Evolutionary conservation across 2,329 filamentous ascomycete species (phyloP).

Genomic region (Chaetothyriales sp.): DNA sequence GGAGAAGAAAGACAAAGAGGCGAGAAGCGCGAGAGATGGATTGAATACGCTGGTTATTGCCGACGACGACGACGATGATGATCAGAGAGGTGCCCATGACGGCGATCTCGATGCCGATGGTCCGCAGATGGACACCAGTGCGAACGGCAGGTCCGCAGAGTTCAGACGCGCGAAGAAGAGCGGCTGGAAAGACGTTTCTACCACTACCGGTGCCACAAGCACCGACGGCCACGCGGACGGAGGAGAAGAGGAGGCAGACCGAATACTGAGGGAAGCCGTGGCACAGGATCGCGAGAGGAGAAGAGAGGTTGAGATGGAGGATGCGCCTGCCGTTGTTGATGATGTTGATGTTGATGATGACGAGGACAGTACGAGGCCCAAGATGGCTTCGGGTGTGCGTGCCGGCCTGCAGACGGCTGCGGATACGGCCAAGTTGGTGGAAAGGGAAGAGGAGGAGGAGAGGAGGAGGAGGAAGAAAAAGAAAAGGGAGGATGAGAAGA

Average conservation of each 20-base stretch:
- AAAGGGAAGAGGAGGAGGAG: slow-evolving; percentile 47
- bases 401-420: slow-evolving; percentile 77
- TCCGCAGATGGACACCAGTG: slow-evolving; percentile 18
- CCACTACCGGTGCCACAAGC: slow-evolving; percentile 18
- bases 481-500: slow-evolving; percentile 11
- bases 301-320: slow-evolving; percentile 34
- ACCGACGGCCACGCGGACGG: slow-evolving; percentile 29
- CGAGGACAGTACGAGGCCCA: slow-evolving; percentile 24
- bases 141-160: slow-evolving; percentile 25
- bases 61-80: background rate
- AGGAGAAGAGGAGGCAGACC: slow-evolving; percentile 57
- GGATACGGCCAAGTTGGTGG: slow-evolving; percentile 58
- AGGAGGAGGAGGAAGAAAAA: slow-evolving; percentile 31
- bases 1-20: slow-evolving; percentile 32
- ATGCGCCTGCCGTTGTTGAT: slow-evolving; percentile 31
- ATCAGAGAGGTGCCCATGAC: background rate
- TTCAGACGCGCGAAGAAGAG: slow-evolving; percentile 67
- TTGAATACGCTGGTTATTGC: background rate
- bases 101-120: slow-evolving; percentile 27
- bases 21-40: background rate
- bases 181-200: slow-evolving; percentile 52
- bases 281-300: slow-evolving; percentile 48
- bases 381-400: slow-evolving; percentile 77
- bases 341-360: slow-evolving; percentile 15
- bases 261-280: slow-evolving; percentile 60